A percentile compares a stretch with the other conserved stretches of the same genome.
Conservation (phyloP, 768 basidiomycete species). For the Psilocybe tampanensis region DNA sequence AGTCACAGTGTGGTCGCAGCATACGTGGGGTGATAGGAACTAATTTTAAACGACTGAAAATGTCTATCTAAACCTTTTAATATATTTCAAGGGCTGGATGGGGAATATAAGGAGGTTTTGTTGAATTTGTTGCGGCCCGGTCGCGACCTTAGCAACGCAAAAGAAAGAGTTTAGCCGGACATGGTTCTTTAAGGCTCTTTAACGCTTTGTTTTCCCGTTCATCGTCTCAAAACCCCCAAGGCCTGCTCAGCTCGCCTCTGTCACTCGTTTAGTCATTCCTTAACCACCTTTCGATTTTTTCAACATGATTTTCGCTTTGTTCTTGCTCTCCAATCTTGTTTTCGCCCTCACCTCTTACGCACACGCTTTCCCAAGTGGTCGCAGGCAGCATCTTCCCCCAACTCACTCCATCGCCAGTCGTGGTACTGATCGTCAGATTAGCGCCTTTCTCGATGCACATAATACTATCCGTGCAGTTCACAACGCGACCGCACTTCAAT, state of each 20-base stretch:
- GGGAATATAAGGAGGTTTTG: neutral
- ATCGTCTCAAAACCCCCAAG: constrained; percentile 14
- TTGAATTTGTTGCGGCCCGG: constrained; percentile 8
- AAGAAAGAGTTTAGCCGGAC: neutral
- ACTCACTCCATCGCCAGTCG: constrained; percentile 23
- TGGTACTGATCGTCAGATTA: constrained; percentile 25
- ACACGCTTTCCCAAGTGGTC: constrained; percentile 17
- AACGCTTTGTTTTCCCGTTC: constrained; percentile 13
- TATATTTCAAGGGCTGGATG: neutral
- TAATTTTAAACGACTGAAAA: constrained; percentile 4
- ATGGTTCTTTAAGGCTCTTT: constrained; percentile 1
- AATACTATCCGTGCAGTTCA: constrained; percentile 48
- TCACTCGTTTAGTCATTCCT: constrained; percentile 43
- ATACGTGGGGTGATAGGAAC: neutral
- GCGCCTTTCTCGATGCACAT: constrained; percentile 45
- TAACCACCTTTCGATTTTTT: constrained; percentile 17
- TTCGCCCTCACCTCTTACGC: constrained; percentile 15
- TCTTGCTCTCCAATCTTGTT: constrained; percentile 24
- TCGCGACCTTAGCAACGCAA: constrained; percentile 14
- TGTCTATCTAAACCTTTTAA: constrained; percentile 1
- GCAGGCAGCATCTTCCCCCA: constrained; percentile 8
- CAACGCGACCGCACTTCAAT: constrained; percentile 44
- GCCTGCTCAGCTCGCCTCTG: constrained; percentile 36
- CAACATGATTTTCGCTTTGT: constrained; percentile 30
- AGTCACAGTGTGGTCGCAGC: neutral